Conservation (phyloP, 768 basidiomycete genomes). For the Mycena venus region DNA sequence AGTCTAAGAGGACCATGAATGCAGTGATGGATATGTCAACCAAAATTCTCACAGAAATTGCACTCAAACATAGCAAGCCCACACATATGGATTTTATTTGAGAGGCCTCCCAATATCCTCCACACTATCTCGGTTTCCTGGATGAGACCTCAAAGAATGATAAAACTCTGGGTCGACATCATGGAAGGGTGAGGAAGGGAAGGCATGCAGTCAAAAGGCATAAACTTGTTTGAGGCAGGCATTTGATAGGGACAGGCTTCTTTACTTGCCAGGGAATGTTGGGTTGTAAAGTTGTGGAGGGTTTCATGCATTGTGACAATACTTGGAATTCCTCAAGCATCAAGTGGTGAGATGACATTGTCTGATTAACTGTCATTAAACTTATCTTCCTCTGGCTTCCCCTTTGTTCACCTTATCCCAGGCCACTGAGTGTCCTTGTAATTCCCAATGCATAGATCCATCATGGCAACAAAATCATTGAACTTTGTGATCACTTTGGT, state of each 20-base stretch:
- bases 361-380: neutral
- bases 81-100: conserved; percentile 39
- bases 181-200: neutral
- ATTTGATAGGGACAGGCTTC: conserved; percentile 12
- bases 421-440: conserved; percentile 38
- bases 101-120: conserved; percentile 42
- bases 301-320: conserved; percentile 24
- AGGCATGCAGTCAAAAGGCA: neutral
- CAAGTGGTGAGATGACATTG: conserved; percentile 27
- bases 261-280: conserved; percentile 33
- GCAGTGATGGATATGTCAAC: conserved; percentile 37
- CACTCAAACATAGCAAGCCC: conserved; percentile 43
- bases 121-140: conserved; percentile 51
- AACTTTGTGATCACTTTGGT: neutral
- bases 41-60: conserved; percentile 49
- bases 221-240: conserved; percentile 4
- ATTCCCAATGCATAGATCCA: no score
- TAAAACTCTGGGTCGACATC: conserved; percentile 23
- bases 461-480: neutral
- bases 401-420: conserved; percentile 34
- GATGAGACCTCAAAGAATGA: conserved; percentile 52
- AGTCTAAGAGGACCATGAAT: no score
- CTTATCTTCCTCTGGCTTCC: conserved; percentile 34
- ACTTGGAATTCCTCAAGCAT: conserved; percentile 20
- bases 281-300: conserved; percentile 26